Base-by-base conservation (phyloP, 2,329 filamentous ascomycete species). In the Colletotrichum orbiculare region DNA sequence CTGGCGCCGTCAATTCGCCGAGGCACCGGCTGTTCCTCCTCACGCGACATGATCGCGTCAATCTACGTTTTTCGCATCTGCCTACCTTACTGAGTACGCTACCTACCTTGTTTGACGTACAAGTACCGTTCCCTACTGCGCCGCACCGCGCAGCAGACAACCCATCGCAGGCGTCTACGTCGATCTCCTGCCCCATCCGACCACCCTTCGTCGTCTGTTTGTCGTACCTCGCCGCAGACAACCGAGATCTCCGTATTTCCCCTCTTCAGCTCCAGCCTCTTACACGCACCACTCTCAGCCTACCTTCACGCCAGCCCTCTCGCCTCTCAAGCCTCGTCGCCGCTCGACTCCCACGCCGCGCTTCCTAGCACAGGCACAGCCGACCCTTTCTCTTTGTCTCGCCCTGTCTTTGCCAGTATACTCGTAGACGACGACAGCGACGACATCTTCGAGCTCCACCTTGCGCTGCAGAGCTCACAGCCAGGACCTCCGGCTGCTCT, bases 1-100 rank as follows among this genome's bases (percentile, higher is more conserved):
- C 64, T 67, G 54, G 60, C 62, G 37, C 50, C 55, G 50, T 52
- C 69, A 48, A 61, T 58, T 62, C 66, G 50, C 63, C 68, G 25
- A 48, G 38, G 63, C 61, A 60, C 38, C 64, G 35, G 54, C 60
- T 56, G 45, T 60, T 37, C n/a, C 60, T 53, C 55, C 60, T 60
- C 58, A 65, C 58, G 62, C 58, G 62, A 65, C 62, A 56, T 10
- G 48, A 15, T 48, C 38, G 39, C 43, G 38, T 38, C 33, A 12
- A 48, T 37, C 25, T 17, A 12, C 38, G 15, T 42, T 11, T 41
- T 33, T 25, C 13, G 2, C 12, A 41, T 53, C 50, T 53, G 42
- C 46, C 50, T 43, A 37, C 33, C 42, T 9, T 13, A 46, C 47
- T 33, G 15, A 13, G 9, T 13, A 15, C 39, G 42, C 33, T 42